These are phyloP conservation scores for Boechera divaricarpa DNA, from an alignment of 345 rosid genomes.

Conservation along the genomic window DNA sequence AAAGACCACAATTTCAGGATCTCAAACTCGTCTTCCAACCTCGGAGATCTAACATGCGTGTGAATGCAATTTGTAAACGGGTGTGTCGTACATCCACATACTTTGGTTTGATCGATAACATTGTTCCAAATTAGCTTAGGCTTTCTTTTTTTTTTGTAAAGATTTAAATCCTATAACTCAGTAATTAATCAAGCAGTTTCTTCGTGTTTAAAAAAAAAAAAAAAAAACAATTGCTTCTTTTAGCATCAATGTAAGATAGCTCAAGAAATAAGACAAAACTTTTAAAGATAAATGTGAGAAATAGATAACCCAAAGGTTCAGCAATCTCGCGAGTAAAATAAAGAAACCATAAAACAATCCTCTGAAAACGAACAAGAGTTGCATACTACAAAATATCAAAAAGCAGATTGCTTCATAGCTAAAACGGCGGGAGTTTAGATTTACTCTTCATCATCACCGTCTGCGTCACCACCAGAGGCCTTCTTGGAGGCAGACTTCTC, in stretches of 20 bases:
- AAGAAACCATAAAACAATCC: constrained; percentile 30
- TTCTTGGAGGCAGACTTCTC: constrained; percentile 70
- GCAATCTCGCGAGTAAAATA: constrained; percentile 3
- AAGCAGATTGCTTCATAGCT: constrained; percentile 29
- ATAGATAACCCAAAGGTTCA: constrained; percentile 5
- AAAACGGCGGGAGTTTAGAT: neutral
- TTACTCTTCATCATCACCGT: constrained; percentile 69
- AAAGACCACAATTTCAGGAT: no score
- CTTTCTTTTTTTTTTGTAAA: no score
- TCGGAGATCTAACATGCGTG: no score
- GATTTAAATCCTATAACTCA: no score
- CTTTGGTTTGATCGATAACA: no score
- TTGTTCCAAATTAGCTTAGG: no score
- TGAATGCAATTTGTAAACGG: no score
- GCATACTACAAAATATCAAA: constrained; percentile 28
- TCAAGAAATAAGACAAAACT: neutral
- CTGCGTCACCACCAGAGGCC: constrained; percentile 71
- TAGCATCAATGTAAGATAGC: neutral
- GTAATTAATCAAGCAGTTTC: no score
- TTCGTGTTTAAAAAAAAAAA: no score
- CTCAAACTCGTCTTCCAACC: no score
- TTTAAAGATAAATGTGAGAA: neutral
- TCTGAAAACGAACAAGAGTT: constrained; percentile 16
- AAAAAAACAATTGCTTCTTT: no score
- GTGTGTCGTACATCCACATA: no score